phyloP scores from a whole-genome alignment of 2,329 filamentous ascomycete genomes.

The Penicillium frequentans region DNA sequence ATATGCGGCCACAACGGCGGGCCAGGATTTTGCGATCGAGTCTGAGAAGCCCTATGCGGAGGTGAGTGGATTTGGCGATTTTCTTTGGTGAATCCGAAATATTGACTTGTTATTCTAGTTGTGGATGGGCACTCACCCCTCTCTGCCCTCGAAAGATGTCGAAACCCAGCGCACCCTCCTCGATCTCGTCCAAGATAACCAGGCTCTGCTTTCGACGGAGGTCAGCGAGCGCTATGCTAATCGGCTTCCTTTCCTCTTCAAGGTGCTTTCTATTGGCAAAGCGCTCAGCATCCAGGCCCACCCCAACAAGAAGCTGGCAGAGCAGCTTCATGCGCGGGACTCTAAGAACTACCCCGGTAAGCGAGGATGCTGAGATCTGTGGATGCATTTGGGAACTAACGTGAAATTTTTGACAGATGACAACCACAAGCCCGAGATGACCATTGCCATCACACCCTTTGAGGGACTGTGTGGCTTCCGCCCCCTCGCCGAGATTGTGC shows the following conservation, averaged over 20 bases:
- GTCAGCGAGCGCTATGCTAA: conserved; percentile 73
- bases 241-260: conserved; percentile 95
- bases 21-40: conserved; percentile 72
- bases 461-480: conserved; percentile 96
- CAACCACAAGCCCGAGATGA: conserved; percentile 99
- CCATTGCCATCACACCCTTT: conserved; percentile 93
- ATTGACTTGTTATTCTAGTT: conserved; percentile 56
- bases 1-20: conserved; percentile 82
- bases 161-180: conserved; percentile 80
- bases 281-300: conserved; percentile 97
- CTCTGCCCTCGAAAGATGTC: conserved; percentile 88
- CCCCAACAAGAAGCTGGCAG: conserved; percentile 91
- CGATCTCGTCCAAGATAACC: conserved; percentile 84
- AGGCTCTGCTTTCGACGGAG: conserved; percentile 72
- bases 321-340: conserved; percentile 80
- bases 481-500: conserved; percentile 78
- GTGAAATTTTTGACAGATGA: conserved; percentile 62
- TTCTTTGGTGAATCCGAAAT: not conserved
- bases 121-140: conserved; percentile 99
- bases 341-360: conserved; percentile 83
- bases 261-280: conserved; percentile 93
- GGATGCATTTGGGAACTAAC: not conserved
- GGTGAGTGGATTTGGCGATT: conserved; percentile 48
- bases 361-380: conserved; percentile 1
- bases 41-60: conserved; percentile 92